Percentiles rank a stretch among this genome's conserved stretches.
phyloP scores from a whole-genome alignment of 768 basidiomycete species.

The Heimioporus sp. region DNA sequence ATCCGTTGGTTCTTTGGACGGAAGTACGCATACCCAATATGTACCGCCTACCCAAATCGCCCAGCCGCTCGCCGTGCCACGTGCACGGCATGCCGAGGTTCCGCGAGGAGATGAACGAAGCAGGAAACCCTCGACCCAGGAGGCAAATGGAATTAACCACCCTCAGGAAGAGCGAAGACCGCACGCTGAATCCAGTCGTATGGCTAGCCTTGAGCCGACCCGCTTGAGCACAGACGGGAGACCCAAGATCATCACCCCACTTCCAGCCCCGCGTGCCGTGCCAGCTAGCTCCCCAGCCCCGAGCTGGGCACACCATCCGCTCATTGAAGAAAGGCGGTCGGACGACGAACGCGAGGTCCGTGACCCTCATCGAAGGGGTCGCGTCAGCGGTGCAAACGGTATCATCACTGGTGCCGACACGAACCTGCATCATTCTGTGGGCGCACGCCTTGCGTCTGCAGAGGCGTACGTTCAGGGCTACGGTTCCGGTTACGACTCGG shows the following conservation, averaged over 20 bases:
- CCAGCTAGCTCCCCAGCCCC: slow-evolving; percentile 22
- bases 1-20: slow-evolving; percentile 3
- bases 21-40: slow-evolving; percentile 14
- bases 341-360: slow-evolving; percentile 28
- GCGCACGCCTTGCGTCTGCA: slow-evolving; percentile 31
- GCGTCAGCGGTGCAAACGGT: slow-evolving; percentile 10
- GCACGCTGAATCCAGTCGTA: slow-evolving; percentile 11
- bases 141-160: slow-evolving; percentile 10
- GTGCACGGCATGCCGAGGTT: slow-evolving; percentile 20
- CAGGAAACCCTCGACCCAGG: slow-evolving; percentile 12
- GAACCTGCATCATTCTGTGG: slow-evolving; percentile 4
- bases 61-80: slow-evolving; percentile 18
- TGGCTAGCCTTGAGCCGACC: slow-evolving; percentile 5
- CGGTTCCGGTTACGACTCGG: slow-evolving; percentile 33
- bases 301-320: slow-evolving; percentile 28
- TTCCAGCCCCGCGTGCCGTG: slow-evolving; percentile 32
- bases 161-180: slow-evolving; percentile 14
- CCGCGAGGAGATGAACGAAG: slow-evolving; percentile 23
- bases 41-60: slow-evolving; percentile 10
- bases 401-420: background rate
- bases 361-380: slow-evolving; percentile 4
- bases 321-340: slow-evolving; percentile 29
- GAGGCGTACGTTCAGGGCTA: slow-evolving; percentile 37
- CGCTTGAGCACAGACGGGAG: slow-evolving; percentile 14
- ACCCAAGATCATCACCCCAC: slow-evolving; percentile 33